These are phyloP conservation scores for Wallacemonas sp. DNA, from an alignment of 208 protist species.

Conservation along the genomic window DNA sequence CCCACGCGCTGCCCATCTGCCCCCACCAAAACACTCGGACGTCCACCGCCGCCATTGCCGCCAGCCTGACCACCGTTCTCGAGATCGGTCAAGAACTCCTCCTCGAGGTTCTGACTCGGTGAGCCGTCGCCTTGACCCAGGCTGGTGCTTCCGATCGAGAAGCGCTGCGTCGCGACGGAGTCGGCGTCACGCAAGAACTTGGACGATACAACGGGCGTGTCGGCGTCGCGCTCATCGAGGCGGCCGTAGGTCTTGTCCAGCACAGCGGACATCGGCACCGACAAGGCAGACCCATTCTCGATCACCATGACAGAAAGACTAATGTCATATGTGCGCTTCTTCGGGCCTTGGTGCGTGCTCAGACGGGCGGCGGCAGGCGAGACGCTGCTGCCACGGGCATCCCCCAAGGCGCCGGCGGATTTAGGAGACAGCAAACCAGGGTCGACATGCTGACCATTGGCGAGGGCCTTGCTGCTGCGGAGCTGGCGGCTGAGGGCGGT, in stretches of 20 bases:
- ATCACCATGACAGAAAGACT: conserved; percentile 89
- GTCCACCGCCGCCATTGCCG: neutral
- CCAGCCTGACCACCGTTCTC: neutral
- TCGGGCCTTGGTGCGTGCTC: conserved; percentile 14
- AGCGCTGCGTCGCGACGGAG: conserved; percentile 47
- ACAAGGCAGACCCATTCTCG: conserved; percentile 74
- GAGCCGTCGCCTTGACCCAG: conserved; percentile 20
- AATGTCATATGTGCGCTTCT: conserved; percentile 46
- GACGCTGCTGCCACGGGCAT: conserved; percentile 20
- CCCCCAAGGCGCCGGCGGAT: conserved; percentile 1
- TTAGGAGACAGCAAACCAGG: conserved; percentile 16
- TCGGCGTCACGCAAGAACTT: conserved; percentile 51
- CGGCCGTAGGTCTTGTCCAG: conserved; percentile 81
- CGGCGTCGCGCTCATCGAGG: conserved; percentile 76
- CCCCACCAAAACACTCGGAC: conserved; percentile 20
- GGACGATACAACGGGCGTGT: conserved; percentile 76
- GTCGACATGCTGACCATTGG: conserved; percentile 21
- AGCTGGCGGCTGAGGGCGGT: conserved; percentile 54
- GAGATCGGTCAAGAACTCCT: conserved; percentile 25
- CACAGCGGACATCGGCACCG: conserved; percentile 71
- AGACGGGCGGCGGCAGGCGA: conserved; percentile 12
- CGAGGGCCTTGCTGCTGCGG: conserved; percentile 20
- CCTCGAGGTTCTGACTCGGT: conserved; percentile 40
- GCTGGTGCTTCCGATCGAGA: conserved; percentile 44
- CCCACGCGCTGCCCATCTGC: conserved; percentile 7